These are phyloP conservation scores for Chimonanthus praecox DNA, from an alignment of 164 flowering plant genomes.

Conservation along the genomic window DNA sequence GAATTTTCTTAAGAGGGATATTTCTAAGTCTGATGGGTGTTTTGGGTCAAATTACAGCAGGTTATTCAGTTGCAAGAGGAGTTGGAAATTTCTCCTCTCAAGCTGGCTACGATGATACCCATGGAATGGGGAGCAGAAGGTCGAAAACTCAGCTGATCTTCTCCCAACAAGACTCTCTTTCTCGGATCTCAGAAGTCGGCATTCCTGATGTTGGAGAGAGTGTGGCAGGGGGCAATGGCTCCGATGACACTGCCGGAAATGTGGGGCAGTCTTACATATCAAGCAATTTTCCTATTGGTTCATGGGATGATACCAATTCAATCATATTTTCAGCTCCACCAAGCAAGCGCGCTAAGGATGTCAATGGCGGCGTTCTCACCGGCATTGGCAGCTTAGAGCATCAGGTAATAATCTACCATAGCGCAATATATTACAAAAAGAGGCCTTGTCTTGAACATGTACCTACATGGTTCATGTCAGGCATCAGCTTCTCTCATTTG, in stretches of 20 bases:
- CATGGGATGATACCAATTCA: slow-evolving; percentile 57
- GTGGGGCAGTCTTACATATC: slow-evolving; percentile 34
- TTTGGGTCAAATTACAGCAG: slow-evolving; percentile 16
- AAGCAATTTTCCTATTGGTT: slow-evolving; percentile 35
- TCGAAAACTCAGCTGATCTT: slow-evolving; percentile 69
- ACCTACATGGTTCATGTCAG: too few relatives aligned
- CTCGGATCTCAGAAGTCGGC: slow-evolving; percentile 52
- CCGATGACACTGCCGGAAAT: slow-evolving; percentile 28
- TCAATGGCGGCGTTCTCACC: slow-evolving; percentile 29
- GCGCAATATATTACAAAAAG: not conserved
- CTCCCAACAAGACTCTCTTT: slow-evolving; percentile 66
- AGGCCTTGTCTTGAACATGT: too few relatives aligned
- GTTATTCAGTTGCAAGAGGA: slow-evolving; percentile 45
- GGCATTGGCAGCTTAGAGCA: slow-evolving; percentile 38
- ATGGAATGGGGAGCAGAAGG: slow-evolving; percentile 31
- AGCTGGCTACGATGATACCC: slow-evolving; percentile 29
- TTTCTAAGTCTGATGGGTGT: not conserved
- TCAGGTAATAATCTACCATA: slow-evolving; percentile 24
- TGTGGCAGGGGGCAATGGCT: slow-evolving; percentile 26
- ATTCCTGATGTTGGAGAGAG: slow-evolving; percentile 33
- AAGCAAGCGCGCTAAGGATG: slow-evolving; percentile 35
- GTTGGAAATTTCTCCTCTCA: slow-evolving; percentile 28
- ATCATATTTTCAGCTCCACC: slow-evolving; percentile 49
- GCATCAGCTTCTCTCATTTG: too few relatives aligned
- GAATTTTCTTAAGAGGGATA: too few relatives aligned